Evolutionary conservation across 2,329 filamentous ascomycete species (phyloP), one percentile per base, ranked within the genome.

Genomic region (Colletotrichum nymphaeae): DNA sequence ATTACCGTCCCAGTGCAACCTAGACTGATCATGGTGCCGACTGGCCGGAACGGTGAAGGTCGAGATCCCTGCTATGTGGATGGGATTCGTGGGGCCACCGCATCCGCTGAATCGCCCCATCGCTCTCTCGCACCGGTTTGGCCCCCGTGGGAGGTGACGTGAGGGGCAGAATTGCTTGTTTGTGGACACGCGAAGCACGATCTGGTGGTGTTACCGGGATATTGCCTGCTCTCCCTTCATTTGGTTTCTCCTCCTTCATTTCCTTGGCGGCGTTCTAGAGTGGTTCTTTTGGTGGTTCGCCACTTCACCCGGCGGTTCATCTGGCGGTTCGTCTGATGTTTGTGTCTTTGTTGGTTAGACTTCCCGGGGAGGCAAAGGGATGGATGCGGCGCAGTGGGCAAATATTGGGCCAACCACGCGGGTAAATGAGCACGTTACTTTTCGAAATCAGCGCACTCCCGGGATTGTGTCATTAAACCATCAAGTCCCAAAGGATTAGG

Each of bases 241-340:
- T 72, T 72, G n/a, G 57, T 30, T 30, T 49, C 6, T 19, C 63
- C 49, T 63, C 57, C 64, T 72, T 72, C 57, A 72, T 62, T 72
- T 67, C 57, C 22, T 30, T 62, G 6, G 26, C 24, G 16, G 19
- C 60, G 35, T 65, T 65, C 60, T 64, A 52, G 69, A 53, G 46
- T 28, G 60, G 46, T 52, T 30, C 49, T 1, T 46, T n/a, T 9
- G 7, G 7, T 19, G 42, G 19, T n/a, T 46, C 42, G 42, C 42
- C 42, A 42, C 35, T 42, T 42, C 5, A 0, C 14, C 5, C 16
- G 42, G 19, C 19, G 37, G 5, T 16, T 46, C 37, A 16, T 16
- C 37, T 35, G 26, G 56, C 24, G 42, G 55, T 46, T 70, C 67
- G 42, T 60, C 37, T 59, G 55, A 66, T 70, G 37, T 42, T 22